Conservation (phyloP, 202 grass and related monocot genomes). For the Carex sylvatica region DNA sequence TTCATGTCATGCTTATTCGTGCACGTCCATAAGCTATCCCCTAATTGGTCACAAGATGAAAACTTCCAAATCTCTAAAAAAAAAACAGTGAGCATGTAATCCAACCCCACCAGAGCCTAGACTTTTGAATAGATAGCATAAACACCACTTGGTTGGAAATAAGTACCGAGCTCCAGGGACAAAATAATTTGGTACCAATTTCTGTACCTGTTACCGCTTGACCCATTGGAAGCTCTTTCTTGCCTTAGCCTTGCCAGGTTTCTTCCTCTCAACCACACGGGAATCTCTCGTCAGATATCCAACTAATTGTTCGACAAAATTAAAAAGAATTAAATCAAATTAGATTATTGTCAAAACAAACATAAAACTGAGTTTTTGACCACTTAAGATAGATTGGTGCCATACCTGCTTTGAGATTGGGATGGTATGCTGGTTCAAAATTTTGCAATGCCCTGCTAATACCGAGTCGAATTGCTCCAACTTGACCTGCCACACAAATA, state of each 20-base stretch:
- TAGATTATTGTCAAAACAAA: constrained; percentile 10
- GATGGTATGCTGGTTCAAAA: constrained; percentile 72
- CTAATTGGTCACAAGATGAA: constrained; percentile 3
- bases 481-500: constrained; percentile 57
- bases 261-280: constrained; percentile 83
- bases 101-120: background rate
- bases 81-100: background rate
- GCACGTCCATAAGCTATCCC: background rate
- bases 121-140: background rate
- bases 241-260: constrained; percentile 94
- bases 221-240: constrained; percentile 99
- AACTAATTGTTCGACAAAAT: constrained; percentile 38
- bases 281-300: constrained; percentile 92
- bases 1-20: constrained; percentile 19
- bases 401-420: constrained; percentile 91
- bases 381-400: background rate
- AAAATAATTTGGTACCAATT: background rate
- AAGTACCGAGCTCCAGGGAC: background rate
- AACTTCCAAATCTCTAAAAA: background rate
- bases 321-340: background rate
- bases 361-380: background rate
- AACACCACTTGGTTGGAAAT: background rate
- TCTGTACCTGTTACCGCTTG: constrained; percentile 80
- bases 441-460: constrained; percentile 94
- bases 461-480: constrained; percentile 83